phyloP scores from a whole-genome alignment of 257 asterid species.

The Salvia rosmarinus region DNA sequence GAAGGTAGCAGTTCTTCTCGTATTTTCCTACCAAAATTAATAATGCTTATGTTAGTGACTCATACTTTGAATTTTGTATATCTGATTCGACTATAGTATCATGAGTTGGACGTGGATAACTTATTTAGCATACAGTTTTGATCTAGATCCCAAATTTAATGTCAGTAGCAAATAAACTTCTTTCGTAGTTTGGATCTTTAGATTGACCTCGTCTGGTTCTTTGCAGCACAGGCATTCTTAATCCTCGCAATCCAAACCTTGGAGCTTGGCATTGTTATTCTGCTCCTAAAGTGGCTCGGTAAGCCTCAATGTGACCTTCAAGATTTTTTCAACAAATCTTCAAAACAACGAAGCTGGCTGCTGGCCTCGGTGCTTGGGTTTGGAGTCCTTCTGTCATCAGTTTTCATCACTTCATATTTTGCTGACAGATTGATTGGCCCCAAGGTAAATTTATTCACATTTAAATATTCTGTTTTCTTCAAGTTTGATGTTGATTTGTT shows the following conservation, averaged over 20 bases:
- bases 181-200: conserved; percentile 12
- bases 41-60: neutral
- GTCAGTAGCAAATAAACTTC: neutral
- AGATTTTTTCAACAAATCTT: conserved; percentile 53
- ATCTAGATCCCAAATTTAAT: neutral
- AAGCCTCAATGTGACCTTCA: conserved; percentile 57
- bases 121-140: neutral
- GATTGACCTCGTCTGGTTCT: conserved; percentile 14
- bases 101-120: too few relatives aligned
- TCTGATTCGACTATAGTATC: too few relatives aligned
- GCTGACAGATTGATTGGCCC: conserved; percentile 52
- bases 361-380: conserved; percentile 62
- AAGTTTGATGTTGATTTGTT: too few relatives aligned
- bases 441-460: conserved; percentile 47
- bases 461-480: too few relatives aligned
- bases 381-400: conserved; percentile 56
- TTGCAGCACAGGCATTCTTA: conserved; percentile 55
- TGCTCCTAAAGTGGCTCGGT: conserved; percentile 54
- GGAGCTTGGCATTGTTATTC: conserved; percentile 63
- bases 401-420: conserved; percentile 58
- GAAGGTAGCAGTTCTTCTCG: neutral
- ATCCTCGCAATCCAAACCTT: conserved; percentile 57
- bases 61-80: neutral
- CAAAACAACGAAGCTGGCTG: conserved; percentile 62
- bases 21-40: neutral